Percentiles rank a stretch among this genome's conserved stretches.
phyloP scores from a whole-genome alignment of 2,329 filamentous ascomycete genomes.

The Elsinoe ampelina region DNA sequence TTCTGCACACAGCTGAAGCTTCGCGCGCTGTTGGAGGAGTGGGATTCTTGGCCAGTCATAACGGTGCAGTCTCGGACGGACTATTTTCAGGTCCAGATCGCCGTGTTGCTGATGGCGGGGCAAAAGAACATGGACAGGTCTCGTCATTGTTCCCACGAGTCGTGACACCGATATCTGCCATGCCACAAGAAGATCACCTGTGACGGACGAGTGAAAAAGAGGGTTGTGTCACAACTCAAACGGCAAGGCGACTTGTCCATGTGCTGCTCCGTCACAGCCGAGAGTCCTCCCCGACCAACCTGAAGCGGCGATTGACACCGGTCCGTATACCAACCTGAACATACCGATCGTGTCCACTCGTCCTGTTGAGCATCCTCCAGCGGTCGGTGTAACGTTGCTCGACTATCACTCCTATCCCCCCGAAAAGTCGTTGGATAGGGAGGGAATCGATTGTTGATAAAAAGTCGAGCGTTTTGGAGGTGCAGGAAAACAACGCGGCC shows the following conservation, averaged over 20 bases:
- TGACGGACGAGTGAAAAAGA: neutral
- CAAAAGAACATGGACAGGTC: neutral
- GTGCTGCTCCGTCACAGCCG: constrained; percentile 5
- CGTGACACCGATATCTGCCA: neutral
- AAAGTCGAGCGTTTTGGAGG: constrained; percentile 6
- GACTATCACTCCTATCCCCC: constrained; percentile 2
- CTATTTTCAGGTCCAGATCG: constrained; percentile 7
- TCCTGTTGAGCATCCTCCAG: neutral
- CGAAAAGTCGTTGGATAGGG: constrained; percentile 5
- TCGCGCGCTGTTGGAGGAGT: neutral
- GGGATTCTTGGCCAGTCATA: neutral
- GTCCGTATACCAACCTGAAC: neutral
- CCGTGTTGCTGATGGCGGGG: neutral
- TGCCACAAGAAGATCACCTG: neutral
- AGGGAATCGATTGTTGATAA: constrained; percentile 9
- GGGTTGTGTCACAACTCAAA: neutral
- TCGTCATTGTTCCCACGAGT: constrained; percentile 1
- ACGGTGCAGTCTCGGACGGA: constrained; percentile 1
- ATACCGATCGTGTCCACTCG: neutral
- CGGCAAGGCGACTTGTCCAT: neutral
- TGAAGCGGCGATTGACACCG: neutral
- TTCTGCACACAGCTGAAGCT: neutral
- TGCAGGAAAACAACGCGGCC: constrained; percentile 12
- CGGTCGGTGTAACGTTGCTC: neutral
- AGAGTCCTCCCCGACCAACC: neutral